Conservation (phyloP, 345 rosid species). For the Brassica juncea region DNA sequence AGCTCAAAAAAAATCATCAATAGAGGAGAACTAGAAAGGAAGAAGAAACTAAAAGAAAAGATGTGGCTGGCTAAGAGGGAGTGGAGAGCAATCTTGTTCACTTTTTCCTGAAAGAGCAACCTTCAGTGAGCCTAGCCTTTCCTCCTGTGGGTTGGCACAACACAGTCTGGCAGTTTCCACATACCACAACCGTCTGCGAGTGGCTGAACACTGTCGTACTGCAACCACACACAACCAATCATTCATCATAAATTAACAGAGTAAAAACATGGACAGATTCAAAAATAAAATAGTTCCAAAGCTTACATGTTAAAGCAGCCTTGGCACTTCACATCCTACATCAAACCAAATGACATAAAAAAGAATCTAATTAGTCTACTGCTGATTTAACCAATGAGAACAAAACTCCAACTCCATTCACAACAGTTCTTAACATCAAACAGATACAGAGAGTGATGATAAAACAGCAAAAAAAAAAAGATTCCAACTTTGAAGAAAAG, state of each 20-base stretch:
- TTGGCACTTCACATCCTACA: conserved; percentile 60
- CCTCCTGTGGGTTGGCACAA: conserved; percentile 67
- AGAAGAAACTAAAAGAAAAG: neutral
- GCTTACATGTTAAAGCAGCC: conserved; percentile 64
- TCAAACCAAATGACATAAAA: neutral
- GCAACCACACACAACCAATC: neutral
- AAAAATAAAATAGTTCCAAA: neutral
- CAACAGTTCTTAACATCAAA: neutral
- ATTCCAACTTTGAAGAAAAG: neutral
- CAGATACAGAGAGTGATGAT: neutral
- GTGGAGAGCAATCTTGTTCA: neutral
- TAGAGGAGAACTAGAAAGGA: neutral
- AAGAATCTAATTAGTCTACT: neutral
- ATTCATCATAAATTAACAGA: neutral
- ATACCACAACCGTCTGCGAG: conserved; percentile 61
- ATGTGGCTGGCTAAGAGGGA: neutral
- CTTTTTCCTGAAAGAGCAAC: conserved; percentile 59
- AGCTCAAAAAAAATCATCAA: neutral
- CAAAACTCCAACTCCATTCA: neutral
- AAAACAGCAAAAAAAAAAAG: neutral
- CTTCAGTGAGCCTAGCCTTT: conserved; percentile 52
- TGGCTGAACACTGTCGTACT: conserved; percentile 66
- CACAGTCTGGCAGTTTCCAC: conserved; percentile 60
- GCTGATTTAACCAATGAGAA: neutral
- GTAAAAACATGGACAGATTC: neutral